Evolutionary conservation across 768 basidiomycete genomes (phyloP).

Genomic region (Russula lepida): DNA sequence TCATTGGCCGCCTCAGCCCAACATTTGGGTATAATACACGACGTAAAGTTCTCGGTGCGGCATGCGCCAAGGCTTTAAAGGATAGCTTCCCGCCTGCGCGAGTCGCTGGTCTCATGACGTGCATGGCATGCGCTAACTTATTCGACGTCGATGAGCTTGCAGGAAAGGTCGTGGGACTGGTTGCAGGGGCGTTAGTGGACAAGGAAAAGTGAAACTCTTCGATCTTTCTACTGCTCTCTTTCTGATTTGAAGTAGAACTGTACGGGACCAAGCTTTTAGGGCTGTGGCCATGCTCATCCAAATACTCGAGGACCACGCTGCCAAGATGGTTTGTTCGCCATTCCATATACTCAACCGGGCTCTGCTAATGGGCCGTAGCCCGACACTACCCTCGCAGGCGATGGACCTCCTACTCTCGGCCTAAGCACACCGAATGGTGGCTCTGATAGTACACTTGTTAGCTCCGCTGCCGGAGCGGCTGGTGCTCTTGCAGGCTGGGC

Average conservation of each 20-base stretch:
- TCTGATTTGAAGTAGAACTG: constrained; percentile 45
- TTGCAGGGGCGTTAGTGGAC: constrained; percentile 75
- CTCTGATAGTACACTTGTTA: constrained; percentile 51
- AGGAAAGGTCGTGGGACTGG: constrained; percentile 78
- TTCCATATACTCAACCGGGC: constrained; percentile 5
- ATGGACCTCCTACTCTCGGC: constrained; percentile 17
- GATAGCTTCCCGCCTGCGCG: constrained; percentile 89
- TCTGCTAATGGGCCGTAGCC: constrained; percentile 34
- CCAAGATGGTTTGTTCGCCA: constrained; percentile 58
- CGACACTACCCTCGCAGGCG: constrained; percentile 37
- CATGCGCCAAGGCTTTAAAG: constrained; percentile 82
- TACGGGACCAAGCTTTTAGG: constrained; percentile 95
- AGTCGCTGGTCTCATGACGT: constrained; percentile 90
- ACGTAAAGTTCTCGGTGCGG: constrained; percentile 93
- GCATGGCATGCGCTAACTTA: constrained; percentile 89
- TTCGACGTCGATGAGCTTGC: constrained; percentile 87
- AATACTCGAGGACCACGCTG: constrained; percentile 69
- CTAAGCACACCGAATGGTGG: constrained; percentile 20
- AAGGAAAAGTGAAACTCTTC: constrained; percentile 71
- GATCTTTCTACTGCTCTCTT: neutral
- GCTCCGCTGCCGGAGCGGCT: constrained; percentile 84
- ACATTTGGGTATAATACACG: constrained; percentile 82
- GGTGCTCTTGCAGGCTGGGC: constrained; percentile 94
- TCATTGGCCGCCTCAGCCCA: constrained; percentile 86
- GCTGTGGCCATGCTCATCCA: constrained; percentile 83